Conservation (phyloP, 148 eudicot genomes). For the Gaultheria prostrata region DNA sequence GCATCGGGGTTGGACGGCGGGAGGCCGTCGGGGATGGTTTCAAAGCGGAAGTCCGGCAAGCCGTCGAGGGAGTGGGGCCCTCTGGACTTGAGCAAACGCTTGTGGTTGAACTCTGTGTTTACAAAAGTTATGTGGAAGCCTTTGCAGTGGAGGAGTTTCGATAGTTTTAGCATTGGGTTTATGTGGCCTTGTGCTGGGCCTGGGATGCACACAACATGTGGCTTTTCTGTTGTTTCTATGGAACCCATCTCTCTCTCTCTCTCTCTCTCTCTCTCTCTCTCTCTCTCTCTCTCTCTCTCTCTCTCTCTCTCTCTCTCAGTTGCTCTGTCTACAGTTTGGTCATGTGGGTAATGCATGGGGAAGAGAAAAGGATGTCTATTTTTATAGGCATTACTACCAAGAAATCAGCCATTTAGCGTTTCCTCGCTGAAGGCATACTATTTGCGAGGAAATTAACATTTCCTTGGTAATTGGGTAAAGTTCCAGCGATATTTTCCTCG, state of each 20-base stretch:
- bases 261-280: neutral
- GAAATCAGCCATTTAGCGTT: too few species aligned
- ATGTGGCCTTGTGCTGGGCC: conserved; percentile 71
- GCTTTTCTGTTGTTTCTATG: conserved; percentile 6
- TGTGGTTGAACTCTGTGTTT: conserved; percentile 17
- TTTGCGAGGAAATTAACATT: too few species aligned
- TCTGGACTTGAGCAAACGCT: conserved; percentile 44
- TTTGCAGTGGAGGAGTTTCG: conserved; percentile 48
- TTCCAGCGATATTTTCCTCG: too few species aligned
- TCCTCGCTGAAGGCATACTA: too few species aligned
- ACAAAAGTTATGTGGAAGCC: conserved; percentile 67
- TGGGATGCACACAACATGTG: conserved; percentile 58
- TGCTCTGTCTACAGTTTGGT: too few species aligned
- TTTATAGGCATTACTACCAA: too few species aligned
- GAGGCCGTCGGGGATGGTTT: conserved; percentile 64
- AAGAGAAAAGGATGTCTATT: too few species aligned
- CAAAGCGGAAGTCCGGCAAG: conserved; percentile 46
- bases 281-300: conserved; percentile 12
- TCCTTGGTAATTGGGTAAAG: too few species aligned
- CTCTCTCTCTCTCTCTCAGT: neutral
- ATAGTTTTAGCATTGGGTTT: conserved; percentile 57
- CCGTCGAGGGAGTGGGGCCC: conserved; percentile 50
- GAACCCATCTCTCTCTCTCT: conserved; percentile 21
- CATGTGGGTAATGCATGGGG: too few species aligned
- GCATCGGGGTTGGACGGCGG: conserved; percentile 38